Evolutionary conservation across 2,329 filamentous ascomycete species (phyloP).

Genomic region (Magnaporthiopsis incrustans): DNA sequence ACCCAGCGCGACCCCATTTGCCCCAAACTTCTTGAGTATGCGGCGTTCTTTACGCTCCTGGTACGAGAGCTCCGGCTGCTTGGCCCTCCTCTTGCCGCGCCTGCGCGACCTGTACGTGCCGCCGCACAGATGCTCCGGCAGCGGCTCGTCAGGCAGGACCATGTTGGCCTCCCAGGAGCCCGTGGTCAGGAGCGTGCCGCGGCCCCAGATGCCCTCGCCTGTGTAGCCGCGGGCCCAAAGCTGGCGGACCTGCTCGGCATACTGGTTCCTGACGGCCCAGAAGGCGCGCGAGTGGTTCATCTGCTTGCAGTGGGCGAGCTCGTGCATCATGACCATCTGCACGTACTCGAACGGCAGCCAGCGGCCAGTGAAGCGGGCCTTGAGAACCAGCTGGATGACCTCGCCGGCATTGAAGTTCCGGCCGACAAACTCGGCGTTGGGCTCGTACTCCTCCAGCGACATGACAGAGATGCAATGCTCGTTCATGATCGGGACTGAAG

Average conservation of each 20-base stretch:
- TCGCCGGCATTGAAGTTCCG: constrained; percentile 89
- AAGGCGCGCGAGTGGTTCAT: constrained; percentile 85
- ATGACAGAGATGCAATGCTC: constrained; percentile 56
- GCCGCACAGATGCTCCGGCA: constrained; percentile 70
- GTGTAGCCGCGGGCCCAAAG: constrained; percentile 66
- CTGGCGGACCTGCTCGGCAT: constrained; percentile 60
- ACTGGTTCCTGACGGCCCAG: constrained; percentile 70
- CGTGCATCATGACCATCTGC: constrained; percentile 94
- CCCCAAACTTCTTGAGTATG: constrained; percentile 70
- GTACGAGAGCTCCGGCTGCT: constrained; percentile 47
- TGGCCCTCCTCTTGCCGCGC: constrained; percentile 43
- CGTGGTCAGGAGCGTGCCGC: constrained; percentile 54
- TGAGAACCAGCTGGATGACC: constrained; percentile 76
- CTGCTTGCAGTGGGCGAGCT: constrained; percentile 79
- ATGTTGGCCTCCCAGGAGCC: constrained; percentile 51
- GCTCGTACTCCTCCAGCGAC: constrained; percentile 72
- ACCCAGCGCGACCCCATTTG: constrained; percentile 59
- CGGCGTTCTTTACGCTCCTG: constrained; percentile 65
- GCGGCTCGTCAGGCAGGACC: constrained; percentile 42
- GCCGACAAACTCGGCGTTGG: constrained; percentile 75
- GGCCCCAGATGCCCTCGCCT: constrained; percentile 78
- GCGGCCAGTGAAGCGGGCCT: constrained; percentile 50
- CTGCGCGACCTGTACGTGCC: constrained; percentile 62
- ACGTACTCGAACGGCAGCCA: constrained; percentile 82
- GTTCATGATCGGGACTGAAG: constrained; percentile 59